phyloP scores from a whole-genome alignment of 208 protist genomes.

The Jaenimonas drosophilae region DNA sequence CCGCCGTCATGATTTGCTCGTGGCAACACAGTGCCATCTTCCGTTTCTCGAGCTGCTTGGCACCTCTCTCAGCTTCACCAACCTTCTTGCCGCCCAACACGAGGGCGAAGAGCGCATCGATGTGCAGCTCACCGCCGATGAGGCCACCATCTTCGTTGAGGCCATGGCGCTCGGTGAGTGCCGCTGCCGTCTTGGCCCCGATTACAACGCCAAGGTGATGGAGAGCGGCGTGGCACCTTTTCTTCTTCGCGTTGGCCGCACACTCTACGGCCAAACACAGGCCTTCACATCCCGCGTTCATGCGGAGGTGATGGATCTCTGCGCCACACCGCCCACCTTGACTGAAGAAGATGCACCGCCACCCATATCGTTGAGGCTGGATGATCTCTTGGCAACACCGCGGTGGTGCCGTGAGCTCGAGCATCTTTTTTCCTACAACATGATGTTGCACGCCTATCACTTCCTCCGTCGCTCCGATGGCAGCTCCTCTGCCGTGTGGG shows the following conservation, averaged over 20 bases:
- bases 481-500: slow-evolving; percentile 29
- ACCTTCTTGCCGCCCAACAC: slow-evolving; percentile 42
- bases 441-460: slow-evolving; percentile 66
- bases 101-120: slow-evolving; percentile 72
- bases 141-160: slow-evolving; percentile 43
- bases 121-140: slow-evolving; percentile 29
- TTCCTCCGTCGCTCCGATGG: slow-evolving; percentile 63
- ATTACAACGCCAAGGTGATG: slow-evolving; percentile 21
- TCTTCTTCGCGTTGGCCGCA: slow-evolving; percentile 24
- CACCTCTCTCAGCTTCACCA: slow-evolving; percentile 55
- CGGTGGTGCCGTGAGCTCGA: slow-evolving; percentile 6
- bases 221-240: slow-evolving; percentile 16
- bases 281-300: slow-evolving; percentile 50
- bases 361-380: slow-evolving; percentile 3
- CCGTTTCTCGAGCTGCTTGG: slow-evolving; percentile 47
- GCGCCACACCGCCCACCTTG: background rate
- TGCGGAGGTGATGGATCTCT: slow-evolving; percentile 12
- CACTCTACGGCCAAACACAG: slow-evolving; percentile 33
- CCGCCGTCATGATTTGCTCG: slow-evolving; percentile 35
- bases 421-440: slow-evolving; percentile 49
- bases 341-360: slow-evolving; percentile 6
- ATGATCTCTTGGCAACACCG: slow-evolving; percentile 1
- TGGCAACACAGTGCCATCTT: slow-evolving; percentile 13
- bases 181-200: slow-evolving; percentile 26
- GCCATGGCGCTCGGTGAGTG: slow-evolving; percentile 71